Base-by-base conservation (phyloP, 176 grass and related monocot species). In the barley (Hordeum vulgare) region DNA sequence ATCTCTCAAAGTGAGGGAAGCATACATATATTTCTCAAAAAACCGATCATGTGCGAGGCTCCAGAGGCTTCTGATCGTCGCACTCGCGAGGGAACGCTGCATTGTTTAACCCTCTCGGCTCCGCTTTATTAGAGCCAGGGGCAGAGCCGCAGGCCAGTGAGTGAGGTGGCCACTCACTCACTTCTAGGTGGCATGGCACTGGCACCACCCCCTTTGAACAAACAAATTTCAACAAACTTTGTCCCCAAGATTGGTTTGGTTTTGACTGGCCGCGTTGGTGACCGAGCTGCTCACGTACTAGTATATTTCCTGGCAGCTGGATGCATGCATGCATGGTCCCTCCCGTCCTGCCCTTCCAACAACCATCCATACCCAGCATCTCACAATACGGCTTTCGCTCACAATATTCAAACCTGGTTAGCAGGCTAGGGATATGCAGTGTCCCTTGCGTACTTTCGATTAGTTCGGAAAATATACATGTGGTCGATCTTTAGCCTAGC, bases 171-270 rank as follows among this genome's bases (percentile, higher is more conserved):
- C 81, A 62, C 81, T 63, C 81, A 83, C 37, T 83, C 81, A 83
- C 37, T 83, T 45, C 68, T 61, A 83, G 69, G 68, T 25, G 81
- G 81, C 25, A 74, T 49, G 26, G 67, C 57, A 31, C 51, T 11
- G 18, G 67, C 69, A 31, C 35, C 12, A 2, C 31, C 31, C 68
- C 37, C 67, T 83, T 83, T 83, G 68, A 74, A 83, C 80, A 59
- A 83, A 35, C 68, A 73, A 82, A 82, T 82, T 82, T 73, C 68
- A 82, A 24, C 68, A 83, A 83, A 83, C 80, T 44, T 81, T 72
- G 80, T 74, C 80, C n/a, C 56, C 69, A 63, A 83, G 71, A 66
- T 71, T 37, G 49, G 81, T 71, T 71, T 37, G 49, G 81, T 71
- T 79, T 77, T 70, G 21, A 83, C 62, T 37, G 79, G 71, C 62